Percentiles rank a stretch among this genome's conserved stretches.
Conservation (phyloP, 805 yeast genomes). For the Candida methanosorbosa region DNA sequence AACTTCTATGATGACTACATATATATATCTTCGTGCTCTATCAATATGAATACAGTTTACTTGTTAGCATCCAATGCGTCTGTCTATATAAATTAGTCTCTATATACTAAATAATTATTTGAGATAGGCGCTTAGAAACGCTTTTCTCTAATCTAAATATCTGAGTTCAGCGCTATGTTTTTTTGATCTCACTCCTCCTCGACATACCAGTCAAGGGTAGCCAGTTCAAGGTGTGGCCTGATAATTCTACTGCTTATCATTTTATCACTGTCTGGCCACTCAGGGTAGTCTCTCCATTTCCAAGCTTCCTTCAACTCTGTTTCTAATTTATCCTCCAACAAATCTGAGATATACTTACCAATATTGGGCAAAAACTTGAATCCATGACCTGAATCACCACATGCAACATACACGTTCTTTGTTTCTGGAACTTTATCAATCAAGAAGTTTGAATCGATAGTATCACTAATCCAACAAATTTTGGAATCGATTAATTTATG, state of each 20-base stretch:
- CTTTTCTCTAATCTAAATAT: too few species aligned
- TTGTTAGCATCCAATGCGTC: too few species aligned
- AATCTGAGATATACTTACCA: slow-evolving; percentile 26
- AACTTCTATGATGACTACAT: too few species aligned
- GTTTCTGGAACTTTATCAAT: slow-evolving; percentile 25
- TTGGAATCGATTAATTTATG: slow-evolving; percentile 5
- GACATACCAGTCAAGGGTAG: slow-evolving; percentile 2
- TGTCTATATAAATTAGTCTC: too few species aligned
- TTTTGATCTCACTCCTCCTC: too few species aligned
- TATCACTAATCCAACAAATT: slow-evolving; percentile 19
- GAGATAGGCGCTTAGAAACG: too few species aligned
- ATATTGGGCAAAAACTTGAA: slow-evolving; percentile 34
- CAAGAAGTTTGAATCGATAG: slow-evolving; percentile 26
- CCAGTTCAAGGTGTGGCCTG: slow-evolving; percentile 8
- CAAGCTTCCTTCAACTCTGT: slow-evolving; percentile 14
- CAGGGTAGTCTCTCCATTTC: slow-evolving; percentile 20
- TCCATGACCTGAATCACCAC: slow-evolving; percentile 36
- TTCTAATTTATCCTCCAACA: slow-evolving; percentile 16
- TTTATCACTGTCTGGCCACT: slow-evolving; percentile 4
- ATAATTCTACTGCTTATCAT: slow-evolving; percentile 4
- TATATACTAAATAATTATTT: too few species aligned
- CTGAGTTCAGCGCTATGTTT: too few species aligned
- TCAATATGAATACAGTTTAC: too few species aligned
- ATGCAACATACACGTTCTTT: slow-evolving; percentile 23
- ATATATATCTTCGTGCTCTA: too few species aligned